phyloP scores from a whole-genome alignment of 306 rosid species.

The Dalbergia cochinchinensis region DNA sequence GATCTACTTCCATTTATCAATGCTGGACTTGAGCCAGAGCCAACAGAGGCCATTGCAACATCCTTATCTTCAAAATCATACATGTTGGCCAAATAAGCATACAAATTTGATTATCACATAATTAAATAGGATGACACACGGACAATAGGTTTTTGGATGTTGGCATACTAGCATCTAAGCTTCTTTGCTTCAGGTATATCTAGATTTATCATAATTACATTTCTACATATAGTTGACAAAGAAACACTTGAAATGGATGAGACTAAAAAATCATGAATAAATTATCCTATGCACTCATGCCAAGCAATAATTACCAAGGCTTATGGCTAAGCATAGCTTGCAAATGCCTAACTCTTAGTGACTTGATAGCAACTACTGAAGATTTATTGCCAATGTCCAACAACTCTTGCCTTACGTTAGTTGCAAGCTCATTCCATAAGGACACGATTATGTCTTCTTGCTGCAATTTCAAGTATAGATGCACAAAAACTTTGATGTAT shows the following conservation, averaged over 20 bases:
- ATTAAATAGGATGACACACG: neutral
- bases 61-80: conserved; percentile 90
- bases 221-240: conserved; percentile 74
- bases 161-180: conserved; percentile 75
- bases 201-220: conserved; percentile 69
- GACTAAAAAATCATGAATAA: neutral
- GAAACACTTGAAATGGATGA: conserved; percentile 70
- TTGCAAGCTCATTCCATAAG: conserved; percentile 93
- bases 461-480: conserved; percentile 53
- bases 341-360: conserved; percentile 86
- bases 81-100: conserved; percentile 51
- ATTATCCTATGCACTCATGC: neutral
- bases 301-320: neutral
- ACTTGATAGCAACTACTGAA: conserved; percentile 83
- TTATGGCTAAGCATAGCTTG: conserved; percentile 62
- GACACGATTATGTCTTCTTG: conserved; percentile 85
- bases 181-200: conserved; percentile 75
- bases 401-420: conserved; percentile 75
- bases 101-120: neutral
- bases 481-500: neutral
- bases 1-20: conserved; percentile 66
- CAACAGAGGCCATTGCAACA: too few species aligned
- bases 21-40: conserved; percentile 67
- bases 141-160: neutral
- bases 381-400: conserved; percentile 70